Evolutionary conservation across 106 monocot species (phyloP), one percentile per base, ranked within the genome.

Genomic region (Triglochin maritima): DNA sequence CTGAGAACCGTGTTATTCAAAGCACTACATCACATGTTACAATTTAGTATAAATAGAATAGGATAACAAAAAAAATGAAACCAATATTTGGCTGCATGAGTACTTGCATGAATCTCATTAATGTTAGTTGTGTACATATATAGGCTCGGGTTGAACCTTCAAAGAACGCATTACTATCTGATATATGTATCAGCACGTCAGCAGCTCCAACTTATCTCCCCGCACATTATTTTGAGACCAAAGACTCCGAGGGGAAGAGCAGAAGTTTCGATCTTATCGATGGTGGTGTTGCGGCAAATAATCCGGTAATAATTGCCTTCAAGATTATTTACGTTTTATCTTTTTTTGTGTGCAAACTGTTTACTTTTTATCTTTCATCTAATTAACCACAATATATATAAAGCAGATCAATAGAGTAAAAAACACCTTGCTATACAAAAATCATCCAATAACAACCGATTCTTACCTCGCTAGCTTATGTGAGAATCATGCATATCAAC

Each of bases 121-220:
- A 59, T 5, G 5, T 59, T 59, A 5, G 10, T 16, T 59, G 58
- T 9, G 5, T 59, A 6, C 29, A 29, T 29, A 11, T 59, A 15
- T 15, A 59, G 58, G 58, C 58, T 6, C 10, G 15, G 58, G 16
- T 13, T 9, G 15, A 59, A 15, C 58, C 58, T 6, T 16, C 5
- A 15, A 59, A 59, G 58, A 59, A 59, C 58, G n/a, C 58, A 59
- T 15, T 58, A n/a, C 69, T 70, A 4, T 57, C 69, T 6, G 69
- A 70, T 15, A 47, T 70, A 46, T 57, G 46, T 47, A 70, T 70
- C 46, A 70, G 69, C 59, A 70, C 69, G 2, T 70, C 69, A 7
- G 69, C 69, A 1, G 57, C 69, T 6, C 69, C 69, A 5, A 70
- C 59, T 0, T 70, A 70, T 58, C 59, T 70, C 6, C 69, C 69